Base-by-base conservation (phyloP, 768 basidiomycete genomes). In the Tylopilus sp. region DNA sequence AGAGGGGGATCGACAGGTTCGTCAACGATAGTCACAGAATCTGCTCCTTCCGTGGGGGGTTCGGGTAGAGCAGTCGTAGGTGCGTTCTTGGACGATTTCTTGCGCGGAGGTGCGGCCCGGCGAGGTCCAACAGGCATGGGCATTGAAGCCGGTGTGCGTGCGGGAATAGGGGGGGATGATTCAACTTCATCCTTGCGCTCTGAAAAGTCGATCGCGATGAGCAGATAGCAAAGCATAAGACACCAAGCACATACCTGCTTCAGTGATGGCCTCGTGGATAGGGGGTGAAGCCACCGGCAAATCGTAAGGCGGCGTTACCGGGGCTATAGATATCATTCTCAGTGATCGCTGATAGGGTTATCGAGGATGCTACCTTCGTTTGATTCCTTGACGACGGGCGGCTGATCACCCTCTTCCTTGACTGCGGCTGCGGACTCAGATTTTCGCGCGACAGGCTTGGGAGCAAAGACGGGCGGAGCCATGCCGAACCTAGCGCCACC, bases 401-500 rank as follows among this genome's bases (percentile, higher is more conserved):
- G 26, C 25, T 64, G 46, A 31, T 62, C 42, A 29, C 9, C 40
- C 21, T 71, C 73, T 29, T 57, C 61, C 44, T 63, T 67, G 41
- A 54, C 51, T 41, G 64, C 60, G 31, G 58, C 57, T 33, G 58
- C 56, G 11, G 56, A 50, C 34, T 56, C 59, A 11, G 67, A 29
- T 56, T 69, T 75, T 56, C 70, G 75, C 25, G 63, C 54, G 26
- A 67, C 67, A 1, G 82, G 81, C 56, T 80, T 80, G 49, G 76
- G 76, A 14, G 81, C 84, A 70, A 90, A 84, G 53, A 86, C 73
- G 45, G 89, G 86, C 2, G 86, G 85, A 1, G 76, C 81, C 87
- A 96, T 88, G 5, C 89, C 90, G 22, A 92, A 74, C 50, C 86
- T 76, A 14, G 90, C 82, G 44, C 92, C 95, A 26, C 95, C 95